Evolutionary conservation across 768 basidiomycete genomes (phyloP), one percentile per base, ranked within the genome.

Genomic region (Rhodotorula babjevae): DNA sequence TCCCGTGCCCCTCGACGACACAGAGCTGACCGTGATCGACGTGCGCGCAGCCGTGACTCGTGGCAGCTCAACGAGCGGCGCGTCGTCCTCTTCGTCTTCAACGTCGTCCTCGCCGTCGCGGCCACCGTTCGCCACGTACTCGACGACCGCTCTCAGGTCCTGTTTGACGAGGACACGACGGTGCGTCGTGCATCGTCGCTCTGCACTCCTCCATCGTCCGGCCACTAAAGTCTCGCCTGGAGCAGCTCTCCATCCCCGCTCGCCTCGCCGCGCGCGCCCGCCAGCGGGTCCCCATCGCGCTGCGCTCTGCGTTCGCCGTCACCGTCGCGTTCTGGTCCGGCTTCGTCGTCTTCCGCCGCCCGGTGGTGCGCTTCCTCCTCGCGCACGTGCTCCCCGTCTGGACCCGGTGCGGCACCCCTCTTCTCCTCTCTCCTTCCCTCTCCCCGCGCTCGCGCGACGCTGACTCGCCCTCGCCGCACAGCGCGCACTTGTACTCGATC

Each of bases 21-120:
- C 21, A 49, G n/a, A 29, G 21, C 58, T 61, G 62, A 50, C 36
- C 9, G 3, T 8, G 3, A 1, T 4, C 5, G n/a, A 11, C 3
- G 1, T 3, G 1, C 12, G 2, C 40, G 25, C 61, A 75, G 71
- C 18, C 70, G 74, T 2, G 74, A 72, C 29, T 33, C 68, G 10
- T 71, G 70, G 64, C 62, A 69, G 50, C n/a, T 76, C 31, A 76
- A 76, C 53, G 75, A 76, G 68, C 52, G 75, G 40, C 63, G 68
- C 14, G 42, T 76, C 55, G 49, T 61, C 40, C 68, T 76, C 31
- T 59, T 42, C 1, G 15, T 76, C 4, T 42, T 69, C 23, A 65
- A 76, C 25, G 44, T 44, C 33, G 60, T 58, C 7, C 47, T 72
- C n/a, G 75, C 60, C 2, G 58, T 16, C 4, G 55, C 31, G 19